These are phyloP conservation scores for Paradendryphiella salina DNA, from an alignment of 2,329 filamentous ascomycete genomes.

Conservation along the genomic window DNA sequence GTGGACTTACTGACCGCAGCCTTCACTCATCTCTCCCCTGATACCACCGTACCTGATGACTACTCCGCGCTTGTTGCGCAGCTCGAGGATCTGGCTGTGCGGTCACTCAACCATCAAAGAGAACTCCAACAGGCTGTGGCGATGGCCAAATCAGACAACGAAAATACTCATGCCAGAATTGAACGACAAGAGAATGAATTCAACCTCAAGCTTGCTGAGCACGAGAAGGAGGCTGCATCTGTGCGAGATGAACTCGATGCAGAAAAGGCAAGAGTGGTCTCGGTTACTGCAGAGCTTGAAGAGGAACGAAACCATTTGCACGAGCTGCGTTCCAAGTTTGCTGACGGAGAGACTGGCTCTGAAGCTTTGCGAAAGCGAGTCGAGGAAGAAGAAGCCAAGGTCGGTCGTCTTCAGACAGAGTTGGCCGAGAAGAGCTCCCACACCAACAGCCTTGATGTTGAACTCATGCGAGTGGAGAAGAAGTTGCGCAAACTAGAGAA, in stretches of 20 bases:
- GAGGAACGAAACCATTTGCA: constrained; percentile 71
- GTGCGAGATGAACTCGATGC: constrained; percentile 52
- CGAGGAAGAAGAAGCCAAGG: constrained; percentile 73
- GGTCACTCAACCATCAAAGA: constrained; percentile 50
- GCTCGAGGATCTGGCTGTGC: constrained; percentile 51
- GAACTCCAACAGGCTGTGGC: constrained; percentile 53
- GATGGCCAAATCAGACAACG: constrained; percentile 53
- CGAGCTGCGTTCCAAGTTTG: constrained; percentile 69
- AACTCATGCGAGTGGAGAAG: constrained; percentile 69
- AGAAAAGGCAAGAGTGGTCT: constrained; percentile 53
- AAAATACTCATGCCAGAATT: constrained; percentile 46
- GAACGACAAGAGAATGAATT: constrained; percentile 48
- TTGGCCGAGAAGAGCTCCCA: constrained; percentile 76
- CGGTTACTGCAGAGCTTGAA: constrained; percentile 58
- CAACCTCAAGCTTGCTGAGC: constrained; percentile 43
- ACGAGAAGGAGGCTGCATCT: constrained; percentile 45
- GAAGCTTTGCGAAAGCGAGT: constrained; percentile 75
- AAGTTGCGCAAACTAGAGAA: constrained; percentile 61
- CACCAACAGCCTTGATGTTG: constrained; percentile 74
- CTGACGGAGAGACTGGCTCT: constrained; percentile 81
- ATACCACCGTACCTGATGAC: constrained; percentile 43
- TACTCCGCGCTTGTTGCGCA: constrained; percentile 46
- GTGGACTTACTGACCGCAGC: constrained; percentile 38
- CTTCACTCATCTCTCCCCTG: constrained; percentile 47
- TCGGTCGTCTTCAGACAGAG: constrained; percentile 68